Evolutionary conservation across 1,139 yeast species (phyloP), one percentile per base, ranked within the genome.

Genomic region (Kurtzmaniella quercitrusa): DNA sequence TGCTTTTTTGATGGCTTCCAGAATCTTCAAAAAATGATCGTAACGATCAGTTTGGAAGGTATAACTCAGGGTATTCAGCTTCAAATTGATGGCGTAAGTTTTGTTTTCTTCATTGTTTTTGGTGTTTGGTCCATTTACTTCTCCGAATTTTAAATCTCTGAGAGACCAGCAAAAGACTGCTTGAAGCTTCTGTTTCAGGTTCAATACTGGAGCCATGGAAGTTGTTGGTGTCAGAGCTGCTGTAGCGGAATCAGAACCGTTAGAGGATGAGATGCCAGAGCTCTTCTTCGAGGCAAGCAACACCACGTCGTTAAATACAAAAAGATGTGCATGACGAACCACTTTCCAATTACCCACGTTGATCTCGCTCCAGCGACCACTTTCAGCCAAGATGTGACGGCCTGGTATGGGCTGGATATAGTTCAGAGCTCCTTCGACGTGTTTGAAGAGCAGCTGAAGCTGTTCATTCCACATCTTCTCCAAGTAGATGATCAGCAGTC

Each of bases 371-470:
- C 97, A 91, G 42, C 93, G 77, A 1, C 85, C 84, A 61, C 90
- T 82, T 55, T 89, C 94, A 9, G 83, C 78, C 24, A 89, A 68
- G 2, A 91, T 79, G 59, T 90, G 96, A 44, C 97, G 75, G 2
- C 94, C 95, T 0, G 94, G 88, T 6, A 78, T 64, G 1, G 89
- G 80, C 21, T 90, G 87, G 41, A 91, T 70, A 51, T 77, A 81
- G 57, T 87, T 88, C 50, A 89, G 91, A 1, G 96, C 91, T 6
- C 96, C 95, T 51, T 91, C 97, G 10, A 91, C 95, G 49, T 85
- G 88, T 53, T 82, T 81, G 62, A 85, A 90, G 39, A 91, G 65
- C 7, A 81, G 77, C 45, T 77, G 80, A 56, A 91, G 70, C 55
- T 88, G 91, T 42, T 71, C 75, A 23, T 83, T 86, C 96, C 95